Evolutionary conservation across 306 rosid species (phyloP), one percentile per base, ranked within the genome.

Genomic region (Citrullus amarus): DNA sequence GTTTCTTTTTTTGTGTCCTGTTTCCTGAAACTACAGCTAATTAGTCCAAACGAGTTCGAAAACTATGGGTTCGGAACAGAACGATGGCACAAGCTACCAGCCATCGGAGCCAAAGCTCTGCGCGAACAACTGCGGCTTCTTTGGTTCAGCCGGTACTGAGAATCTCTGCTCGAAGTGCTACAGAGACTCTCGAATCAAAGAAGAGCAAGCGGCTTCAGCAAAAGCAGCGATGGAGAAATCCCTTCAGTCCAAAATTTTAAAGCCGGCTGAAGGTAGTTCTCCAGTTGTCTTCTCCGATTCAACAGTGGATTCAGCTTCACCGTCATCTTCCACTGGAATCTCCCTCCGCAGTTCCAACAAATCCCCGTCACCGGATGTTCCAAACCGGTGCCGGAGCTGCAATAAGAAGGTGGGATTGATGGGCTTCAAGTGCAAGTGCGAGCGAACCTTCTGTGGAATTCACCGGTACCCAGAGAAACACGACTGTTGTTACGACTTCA

Each of bases 41-140:
- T 53, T 50, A n/a, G 16, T 44, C 17, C 53, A n/a, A 48, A 18
- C 2, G 44, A 22, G 41, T 50, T 32, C 3, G 25, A 8, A 15
- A 53, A 53, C 4, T 43, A 90, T 90, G 93, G 76, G 86, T 77
- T 86, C 90, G n/a, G 88, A 88, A 11, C 86, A 88, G 81, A 83
- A 83, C 79, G 85, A 88, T 18, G 76, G 75, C 5, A 81, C 84
- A 2, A 89, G 93, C 86, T 84, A 80, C 72, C 84, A 81, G 50
- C 85, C 83, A 8, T 66, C 89, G 6, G 91, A 90, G 88, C 86
- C 86, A 4, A 85, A 86, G 81, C 89, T 76, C 2, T 90, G 93
- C 77, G 90, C 82, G 79, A 90, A 88, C 85, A 88, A 88, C 75
- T 90, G 93, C 67, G 91, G 93, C 38, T 90, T 90, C 85, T 90